Conservation (phyloP, 208 protist genomes). For the Trypanosoma cruzi region DNA sequence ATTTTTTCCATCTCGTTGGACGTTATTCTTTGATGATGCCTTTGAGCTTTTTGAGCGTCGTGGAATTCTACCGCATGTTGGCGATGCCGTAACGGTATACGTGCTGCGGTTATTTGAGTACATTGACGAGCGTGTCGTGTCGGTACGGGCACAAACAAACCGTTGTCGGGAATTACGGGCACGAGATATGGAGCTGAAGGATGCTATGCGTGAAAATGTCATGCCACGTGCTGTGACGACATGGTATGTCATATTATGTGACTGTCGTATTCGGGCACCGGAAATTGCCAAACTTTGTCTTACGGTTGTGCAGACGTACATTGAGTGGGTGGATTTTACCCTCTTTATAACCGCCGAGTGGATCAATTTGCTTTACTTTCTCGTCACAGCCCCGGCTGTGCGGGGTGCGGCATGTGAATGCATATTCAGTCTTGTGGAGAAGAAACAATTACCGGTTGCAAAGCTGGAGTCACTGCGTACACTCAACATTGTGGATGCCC, state of each 20-base stretch:
- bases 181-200: constrained; percentile 79
- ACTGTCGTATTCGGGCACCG: constrained; percentile 43
- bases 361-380: constrained; percentile 77
- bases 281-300: constrained; percentile 60
- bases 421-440: constrained; percentile 60
- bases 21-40: constrained; percentile 59
- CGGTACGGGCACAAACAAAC: constrained; percentile 53
- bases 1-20: constrained; percentile 73
- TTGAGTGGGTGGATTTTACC: constrained; percentile 76
- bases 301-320: constrained; percentile 70
- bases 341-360: constrained; percentile 67
- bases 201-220: constrained; percentile 71
- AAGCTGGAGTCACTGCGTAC: constrained; percentile 62
- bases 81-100: constrained; percentile 55
- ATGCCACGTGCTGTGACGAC: constrained; percentile 55
- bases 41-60: constrained; percentile 55
- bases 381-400: constrained; percentile 37
- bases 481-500: constrained; percentile 57
- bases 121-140: constrained; percentile 83
- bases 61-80: constrained; percentile 20
- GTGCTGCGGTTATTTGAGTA: constrained; percentile 85
- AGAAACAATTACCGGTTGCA: constrained; percentile 77
- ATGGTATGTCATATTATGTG: constrained; percentile 65
- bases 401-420: constrained; percentile 63
- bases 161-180: constrained; percentile 43